Percentiles rank a stretch among this genome's conserved stretches.
These are phyloP conservation scores for Phytomonas sp. DNA, from an alignment of 208 protist genomes.

Conservation along the genomic window DNA sequence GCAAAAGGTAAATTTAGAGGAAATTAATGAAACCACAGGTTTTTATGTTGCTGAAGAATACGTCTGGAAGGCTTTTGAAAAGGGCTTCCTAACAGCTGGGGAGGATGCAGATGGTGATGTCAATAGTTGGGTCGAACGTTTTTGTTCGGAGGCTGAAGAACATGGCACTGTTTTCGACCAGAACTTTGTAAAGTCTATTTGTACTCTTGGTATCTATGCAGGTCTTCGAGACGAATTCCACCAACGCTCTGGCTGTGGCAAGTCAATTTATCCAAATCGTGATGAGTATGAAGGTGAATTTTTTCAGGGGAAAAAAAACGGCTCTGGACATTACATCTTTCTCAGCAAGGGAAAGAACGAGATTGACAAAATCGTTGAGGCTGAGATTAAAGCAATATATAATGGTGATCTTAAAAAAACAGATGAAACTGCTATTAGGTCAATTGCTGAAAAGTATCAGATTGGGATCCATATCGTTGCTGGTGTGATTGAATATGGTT, in stretches of 20 bases:
- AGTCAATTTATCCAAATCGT: slow-evolving; percentile 73
- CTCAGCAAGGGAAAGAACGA: slow-evolving; percentile 70
- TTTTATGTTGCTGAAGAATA: slow-evolving; percentile 75
- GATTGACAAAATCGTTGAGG: slow-evolving; percentile 65
- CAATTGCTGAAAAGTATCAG: slow-evolving; percentile 44
- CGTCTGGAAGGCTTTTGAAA: slow-evolving; percentile 70
- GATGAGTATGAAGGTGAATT: slow-evolving; percentile 88
- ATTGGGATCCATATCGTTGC: slow-evolving; percentile 58
- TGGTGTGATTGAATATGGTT: slow-evolving; percentile 57
- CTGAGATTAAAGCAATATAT: slow-evolving; percentile 35
- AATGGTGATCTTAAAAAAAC: slow-evolving; percentile 27
- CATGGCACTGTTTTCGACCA: slow-evolving; percentile 45
- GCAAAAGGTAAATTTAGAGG: slow-evolving; percentile 54
- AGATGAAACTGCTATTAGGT: slow-evolving; percentile 13
- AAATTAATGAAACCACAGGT: slow-evolving; percentile 71
- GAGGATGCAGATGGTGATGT: slow-evolving; percentile 67
- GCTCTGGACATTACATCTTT: slow-evolving; percentile 70
- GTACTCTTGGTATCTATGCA: slow-evolving; percentile 77
- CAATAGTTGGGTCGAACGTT: slow-evolving; percentile 68
- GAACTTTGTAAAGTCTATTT: slow-evolving; percentile 74
- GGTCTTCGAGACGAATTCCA: slow-evolving; percentile 85
- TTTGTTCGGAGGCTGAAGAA: slow-evolving; percentile 58
- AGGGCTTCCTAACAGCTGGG: slow-evolving; percentile 38
- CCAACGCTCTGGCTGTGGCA: slow-evolving; percentile 78
- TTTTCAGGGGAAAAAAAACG: slow-evolving; percentile 86